Evolutionary conservation across 306 rosid species (phyloP).

Genomic region (cucumber (Cucumis sativus)): Cucumber_9930_V3 NC_026655.2:17952001-17952500

Average conservation of each 20-base stretch:
- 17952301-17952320: slow-evolving; percentile 96
- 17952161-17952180: slow-evolving; percentile 47
- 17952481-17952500: neutral
- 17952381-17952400: slow-evolving; percentile 87
- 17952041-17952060: slow-evolving; percentile 36
- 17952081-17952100: slow-evolving; percentile 39
- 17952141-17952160: slow-evolving; percentile 63
- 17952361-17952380: slow-evolving; percentile 89
- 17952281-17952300: slow-evolving; percentile 99
- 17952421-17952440: slow-evolving; percentile 95
- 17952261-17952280: slow-evolving; percentile 95
- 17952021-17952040: slow-evolving; percentile 35
- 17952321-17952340: slow-evolving; percentile 85
- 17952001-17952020: slow-evolving; percentile 47
- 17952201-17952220: slow-evolving; percentile 78
- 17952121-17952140: slow-evolving; percentile 86
- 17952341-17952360: slow-evolving; percentile 90
- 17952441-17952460: slow-evolving; percentile 97
- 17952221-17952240: slow-evolving; percentile 99
- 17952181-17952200: slow-evolving; percentile 39
- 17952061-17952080: slow-evolving; percentile 37
- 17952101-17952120: slow-evolving; percentile 73
- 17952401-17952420: slow-evolving; percentile 99
- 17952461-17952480: slow-evolving; percentile 20
- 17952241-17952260: slow-evolving; percentile 98